phyloP scores from a whole-genome alignment of 2,329 filamentous ascomycete genomes.

The Lachnellula arida region DNA sequence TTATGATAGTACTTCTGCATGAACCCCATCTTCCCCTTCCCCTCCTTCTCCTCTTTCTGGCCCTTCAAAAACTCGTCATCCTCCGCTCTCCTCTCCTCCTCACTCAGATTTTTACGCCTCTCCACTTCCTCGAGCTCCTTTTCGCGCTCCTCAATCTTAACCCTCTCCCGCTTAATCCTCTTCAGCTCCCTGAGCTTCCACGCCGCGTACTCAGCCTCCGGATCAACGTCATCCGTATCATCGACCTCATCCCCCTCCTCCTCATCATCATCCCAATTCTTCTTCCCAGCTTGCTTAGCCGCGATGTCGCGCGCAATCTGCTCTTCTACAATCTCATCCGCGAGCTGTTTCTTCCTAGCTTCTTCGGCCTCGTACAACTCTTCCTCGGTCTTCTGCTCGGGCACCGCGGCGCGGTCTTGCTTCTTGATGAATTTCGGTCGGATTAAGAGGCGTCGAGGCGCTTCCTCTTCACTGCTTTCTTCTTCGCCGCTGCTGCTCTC shows the following conservation, averaged over 20 bases:
- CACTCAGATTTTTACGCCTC: slow-evolving; percentile 77
- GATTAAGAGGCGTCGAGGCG: slow-evolving; percentile 52
- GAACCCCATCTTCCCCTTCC: slow-evolving; percentile 75
- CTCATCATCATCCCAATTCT: slow-evolving; percentile 77
- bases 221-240: slow-evolving; percentile 82
- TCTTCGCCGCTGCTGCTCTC: slow-evolving; percentile 26
- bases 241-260: slow-evolving; percentile 72
- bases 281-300: slow-evolving; percentile 69
- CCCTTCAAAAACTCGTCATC: slow-evolving; percentile 72
- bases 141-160: slow-evolving; percentile 78
- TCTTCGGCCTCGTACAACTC: slow-evolving; percentile 50
- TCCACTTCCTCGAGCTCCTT: slow-evolving; percentile 85
- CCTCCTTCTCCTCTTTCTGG: slow-evolving; percentile 52
- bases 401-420: slow-evolving; percentile 40
- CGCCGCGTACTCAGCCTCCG: slow-evolving; percentile 81
- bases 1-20: slow-evolving; percentile 98
- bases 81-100: slow-evolving; percentile 80
- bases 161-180: slow-evolving; percentile 80
- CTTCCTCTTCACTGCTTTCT: slow-evolving; percentile 51
- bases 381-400: slow-evolving; percentile 36
- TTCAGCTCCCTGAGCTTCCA: slow-evolving; percentile 93
- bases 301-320: slow-evolving; percentile 80
- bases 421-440: slow-evolving; percentile 62
- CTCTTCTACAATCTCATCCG: slow-evolving; percentile 79
- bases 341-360: slow-evolving; percentile 62